Base-by-base conservation (phyloP, 2,329 filamentous ascomycete species). In the Lachnum nothofagi region DNA sequence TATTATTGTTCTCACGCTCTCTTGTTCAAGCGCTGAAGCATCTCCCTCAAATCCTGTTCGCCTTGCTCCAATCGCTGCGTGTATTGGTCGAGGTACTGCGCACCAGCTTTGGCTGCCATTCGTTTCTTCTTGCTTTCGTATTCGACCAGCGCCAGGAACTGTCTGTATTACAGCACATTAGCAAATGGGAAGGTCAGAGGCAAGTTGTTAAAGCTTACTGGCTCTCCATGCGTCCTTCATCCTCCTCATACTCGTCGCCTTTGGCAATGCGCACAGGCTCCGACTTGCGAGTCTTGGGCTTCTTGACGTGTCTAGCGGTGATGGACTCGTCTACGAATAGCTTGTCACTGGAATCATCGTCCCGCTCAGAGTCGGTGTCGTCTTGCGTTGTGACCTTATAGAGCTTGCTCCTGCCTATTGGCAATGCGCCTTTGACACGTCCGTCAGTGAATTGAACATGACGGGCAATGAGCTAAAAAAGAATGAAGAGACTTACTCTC, bases 171-270 rank as follows among this genome's bases (percentile, higher is more conserved):
- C 1, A 16, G 20, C n/a, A 49, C 9, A 20, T 51, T 17, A 47
- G 44, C 14, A 33, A 37, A 19, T 17, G n/a, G 10, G 8, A 24
- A 8, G 5, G 19, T 34, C 22, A 7, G 16, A 14, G 16, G 2
- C 16, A 33, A 42, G 3, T 3, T 14, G n/a, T 4, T 16, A 25
- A 5, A 41, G 19, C 60, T 38, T 55, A 65, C 62, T 62, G 57
- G 51, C 55, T 58, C 42, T 60, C 57, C 42, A 49, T 49, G 3
- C 59, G 48, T 22, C 57, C 61, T 10, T 54, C 51, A 52, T 64
- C 60, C 23, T 60, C 56, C 7, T 59, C 55, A 27, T 60, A 57
- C 44, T 62, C 62, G 48, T 61, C 56, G 1, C 31, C 46, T 27
- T 40, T 51, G 6, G n/a, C 31, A 24, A 39, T 24, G 8, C 47